Evolutionary conservation across 148 eudicot species (phyloP).

Genomic region (Amaranthus hypochondriacus): DNA sequence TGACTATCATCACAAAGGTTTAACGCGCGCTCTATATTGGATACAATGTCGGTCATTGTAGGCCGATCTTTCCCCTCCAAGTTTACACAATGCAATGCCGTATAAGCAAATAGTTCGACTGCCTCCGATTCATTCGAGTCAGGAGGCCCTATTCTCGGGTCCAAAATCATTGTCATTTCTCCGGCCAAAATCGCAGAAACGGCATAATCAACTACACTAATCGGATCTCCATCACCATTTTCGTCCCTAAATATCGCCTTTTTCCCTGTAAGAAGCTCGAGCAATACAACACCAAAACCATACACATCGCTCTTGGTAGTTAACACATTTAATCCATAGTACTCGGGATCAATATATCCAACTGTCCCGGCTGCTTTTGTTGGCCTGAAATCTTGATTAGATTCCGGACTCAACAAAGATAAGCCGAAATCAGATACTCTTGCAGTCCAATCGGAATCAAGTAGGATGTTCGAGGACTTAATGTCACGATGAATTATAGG

Average conservation of each 20-base stretch:
- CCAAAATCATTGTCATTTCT: constrained; percentile 59
- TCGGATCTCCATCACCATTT: constrained; percentile 39
- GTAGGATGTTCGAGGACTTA: constrained; percentile 80
- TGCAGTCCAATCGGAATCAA: constrained; percentile 82
- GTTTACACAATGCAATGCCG: constrained; percentile 86
- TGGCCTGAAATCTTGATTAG: constrained; percentile 48
- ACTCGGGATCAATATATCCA: constrained; percentile 96
- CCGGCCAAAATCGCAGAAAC: constrained; percentile 69
- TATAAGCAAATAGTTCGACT: constrained; percentile 79
- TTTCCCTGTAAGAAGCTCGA: constrained; percentile 82
- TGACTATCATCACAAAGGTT: constrained; percentile 61
- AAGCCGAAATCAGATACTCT: constrained; percentile 96
- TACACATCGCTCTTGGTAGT: constrained; percentile 96
- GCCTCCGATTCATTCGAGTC: constrained; percentile 67
- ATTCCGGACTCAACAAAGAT: constrained; percentile 67
- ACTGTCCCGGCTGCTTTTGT: constrained; percentile 82
- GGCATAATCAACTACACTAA: constrained; percentile 70
- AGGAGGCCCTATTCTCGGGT: constrained; percentile 64
- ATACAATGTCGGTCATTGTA: constrained; percentile 76
- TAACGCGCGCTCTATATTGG: constrained; percentile 82
- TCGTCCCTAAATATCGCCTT: constrained; percentile 68
- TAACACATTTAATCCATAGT: constrained; percentile 78
- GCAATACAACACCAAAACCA: constrained; percentile 85
- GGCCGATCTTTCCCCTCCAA: constrained; percentile 90
- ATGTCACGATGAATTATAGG: constrained; percentile 92